Percentiles rank a stretch among this genome's conserved stretches.
Conservation (phyloP, 2,329 filamentous ascomycete genomes). For the Salinomyces thailandicus region DNA sequence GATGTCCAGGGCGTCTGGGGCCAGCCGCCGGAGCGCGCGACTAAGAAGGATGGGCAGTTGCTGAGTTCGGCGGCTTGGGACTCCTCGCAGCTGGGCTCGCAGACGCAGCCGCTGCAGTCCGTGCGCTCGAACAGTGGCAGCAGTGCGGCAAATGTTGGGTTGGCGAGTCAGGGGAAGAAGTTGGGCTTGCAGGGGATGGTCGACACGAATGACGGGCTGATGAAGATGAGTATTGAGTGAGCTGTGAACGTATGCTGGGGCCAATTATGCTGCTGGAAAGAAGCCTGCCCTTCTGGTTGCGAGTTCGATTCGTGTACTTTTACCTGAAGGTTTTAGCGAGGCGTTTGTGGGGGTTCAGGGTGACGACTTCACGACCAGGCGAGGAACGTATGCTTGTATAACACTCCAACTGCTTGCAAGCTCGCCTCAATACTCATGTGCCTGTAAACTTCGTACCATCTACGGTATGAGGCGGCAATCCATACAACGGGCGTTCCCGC, state of each 20-base stretch:
- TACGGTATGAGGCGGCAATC: too few relatives aligned
- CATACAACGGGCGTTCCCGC: too few relatives aligned
- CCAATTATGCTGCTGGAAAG: not conserved
- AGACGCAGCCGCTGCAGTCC: not conserved
- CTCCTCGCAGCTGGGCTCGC: not conserved
- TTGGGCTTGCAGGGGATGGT: conserved; percentile 86
- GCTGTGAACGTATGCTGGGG: not conserved
- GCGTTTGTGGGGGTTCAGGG: not conserved
- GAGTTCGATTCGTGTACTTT: too few relatives aligned
- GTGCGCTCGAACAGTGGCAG: conserved; percentile 8
- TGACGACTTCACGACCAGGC: not conserved
- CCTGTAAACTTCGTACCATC: too few relatives aligned
- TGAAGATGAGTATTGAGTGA: conserved; percentile 95
- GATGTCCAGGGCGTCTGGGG: conserved; percentile 65
- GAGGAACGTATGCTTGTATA: too few relatives aligned
- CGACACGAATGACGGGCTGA: conserved; percentile 87
- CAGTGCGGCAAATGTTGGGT: conserved; percentile 6
- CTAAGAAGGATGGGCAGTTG: conserved; percentile 28
- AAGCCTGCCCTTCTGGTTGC: not conserved
- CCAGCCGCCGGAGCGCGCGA: conserved; percentile 42
- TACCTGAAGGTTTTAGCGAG: conserved; percentile 3
- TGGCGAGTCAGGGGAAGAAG: conserved; percentile 36
- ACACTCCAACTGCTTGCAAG: too few relatives aligned
- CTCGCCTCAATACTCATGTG: too few relatives aligned
- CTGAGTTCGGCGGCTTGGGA: not conserved